Percentiles rank a stretch among this genome's conserved stretches.
phyloP scores from a whole-genome alignment of 805 yeast genomes.

The Debaryomyces tyrocola region DNA sequence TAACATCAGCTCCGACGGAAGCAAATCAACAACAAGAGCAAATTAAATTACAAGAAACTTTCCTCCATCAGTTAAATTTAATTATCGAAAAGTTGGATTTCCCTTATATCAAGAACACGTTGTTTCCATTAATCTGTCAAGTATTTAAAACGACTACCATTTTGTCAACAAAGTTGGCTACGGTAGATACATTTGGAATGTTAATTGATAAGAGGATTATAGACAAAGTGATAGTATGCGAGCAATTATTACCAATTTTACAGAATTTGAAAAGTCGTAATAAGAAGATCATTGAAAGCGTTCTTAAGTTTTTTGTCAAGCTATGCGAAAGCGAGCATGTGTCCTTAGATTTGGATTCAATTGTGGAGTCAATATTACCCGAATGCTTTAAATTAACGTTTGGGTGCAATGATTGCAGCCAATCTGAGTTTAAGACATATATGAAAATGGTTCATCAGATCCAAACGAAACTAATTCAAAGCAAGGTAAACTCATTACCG shows the following conservation, averaged over 20 bases:
- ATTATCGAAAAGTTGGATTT: slow-evolving; percentile 56
- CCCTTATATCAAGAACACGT: slow-evolving; percentile 66
- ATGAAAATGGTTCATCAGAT: slow-evolving; percentile 22
- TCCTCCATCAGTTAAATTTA: slow-evolving; percentile 44
- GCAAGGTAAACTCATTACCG: slow-evolving; percentile 20
- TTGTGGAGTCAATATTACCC: slow-evolving; percentile 28
- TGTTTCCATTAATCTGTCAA: slow-evolving; percentile 71
- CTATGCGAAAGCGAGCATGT: slow-evolving; percentile 46
- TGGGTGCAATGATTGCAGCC: slow-evolving; percentile 39
- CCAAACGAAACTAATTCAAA: slow-evolving; percentile 17
- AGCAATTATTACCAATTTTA: slow-evolving; percentile 78
- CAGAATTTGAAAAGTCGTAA: slow-evolving; percentile 76
- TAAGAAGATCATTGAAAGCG: slow-evolving; percentile 51
- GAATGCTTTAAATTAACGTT: slow-evolving; percentile 34
- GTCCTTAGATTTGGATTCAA: slow-evolving; percentile 27
- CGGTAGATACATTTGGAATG: slow-evolving; percentile 58
- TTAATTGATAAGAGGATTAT: slow-evolving; percentile 60
- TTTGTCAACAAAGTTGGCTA: slow-evolving; percentile 69
- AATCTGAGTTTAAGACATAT: slow-evolving; percentile 30
- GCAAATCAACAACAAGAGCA: slow-evolving; percentile 30
- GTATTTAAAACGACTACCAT: slow-evolving; percentile 85
- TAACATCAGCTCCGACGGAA: slow-evolving; percentile 24
- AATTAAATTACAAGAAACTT: slow-evolving; percentile 49
- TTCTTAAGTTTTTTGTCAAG: slow-evolving; percentile 49
- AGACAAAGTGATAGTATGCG: slow-evolving; percentile 70